Evolutionary conservation across 2,329 filamentous ascomycete species (phyloP), one percentile per base, ranked within the genome.

Genomic region (Madurella fahalii): DNA sequence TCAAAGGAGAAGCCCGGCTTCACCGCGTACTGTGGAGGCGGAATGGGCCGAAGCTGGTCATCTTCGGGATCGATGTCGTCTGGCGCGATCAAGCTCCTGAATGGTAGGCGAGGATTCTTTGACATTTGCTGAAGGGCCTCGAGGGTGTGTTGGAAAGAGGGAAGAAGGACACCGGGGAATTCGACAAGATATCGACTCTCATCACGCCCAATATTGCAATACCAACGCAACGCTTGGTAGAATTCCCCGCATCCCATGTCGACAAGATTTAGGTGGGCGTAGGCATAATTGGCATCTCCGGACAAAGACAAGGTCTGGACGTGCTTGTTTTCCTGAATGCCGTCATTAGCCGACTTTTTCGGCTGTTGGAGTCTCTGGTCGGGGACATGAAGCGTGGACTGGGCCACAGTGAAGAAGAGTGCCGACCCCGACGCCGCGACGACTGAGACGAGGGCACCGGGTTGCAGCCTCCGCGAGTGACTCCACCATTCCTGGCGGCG

Each of bases 11-110:
- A 87, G 0, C 71, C 74, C 2, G 67, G 63, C 13, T 66, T 67
- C 0, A 68, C 68, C 0, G 81, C 71, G 58, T 86, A 87, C 0
- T 70, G 65, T 0, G 84, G 82, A 9, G 77, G 73, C 1, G 68
- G 64, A 2, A 80, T 63, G 34, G 34, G 11, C 34, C 13, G 34
- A 15, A 37, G 34, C 1, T 65, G 44, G 1, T 65, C 61, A 0
- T 64, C 50, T 1, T 60, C 54, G 2, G 53, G 41, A 9, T 43
- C 49, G 1, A 62, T 55, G 1, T 58, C 56, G 1, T 64, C 17
- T 2, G 72, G 72, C 2, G 73, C 72, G 25, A 81, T 64, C 17
- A 81, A 65, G 2, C 79, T 66, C 9, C 71, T 63, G 50, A 83
- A 81, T 1, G 81, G 80, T 2, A 84, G 56, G 31, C 73, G 0